Evolutionary conservation across 148 eudicot genomes (phyloP), one percentile per base, ranked within the genome.

Genomic region (Persicaria tinctoria): DNA sequence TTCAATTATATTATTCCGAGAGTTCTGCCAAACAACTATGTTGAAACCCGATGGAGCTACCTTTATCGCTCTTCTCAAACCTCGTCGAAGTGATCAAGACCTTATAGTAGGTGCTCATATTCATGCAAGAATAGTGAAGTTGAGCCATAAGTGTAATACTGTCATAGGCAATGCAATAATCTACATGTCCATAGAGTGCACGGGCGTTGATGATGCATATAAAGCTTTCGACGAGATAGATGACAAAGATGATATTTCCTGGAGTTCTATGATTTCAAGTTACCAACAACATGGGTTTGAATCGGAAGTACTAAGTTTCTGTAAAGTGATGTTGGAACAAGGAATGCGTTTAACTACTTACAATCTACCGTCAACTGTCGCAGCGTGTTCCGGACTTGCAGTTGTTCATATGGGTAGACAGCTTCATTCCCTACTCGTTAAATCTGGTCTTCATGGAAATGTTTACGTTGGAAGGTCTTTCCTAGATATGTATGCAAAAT

Each of bases 401-500:
- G 51, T 53, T 54, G 44, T 74, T 12, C 66, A 74, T 14, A 4
- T 74, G 68, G 76, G 76, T 54, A 56, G 57, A 10, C 76, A 74
- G n/a, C 57, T 56, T 14, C 76, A 74, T 56, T 38, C 76, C 12
- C 57, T 32, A 13, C 5, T 8, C 46, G 2, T 55, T 51, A 74
- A 74, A 68, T 56, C 45, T 9, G 63, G 76, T 74, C 57, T 74
- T 12, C 10, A 74, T 56, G 57, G 51, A 32, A 27, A 57, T 56
- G 50, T 74, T 12, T 74, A 74, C 17, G 50, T 74, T 45, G 68
- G 68, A 7, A 74, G 76, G 50, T 56, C 76, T 32, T 51, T 74
- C 38, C 41, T 74, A 74, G 76, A 74, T 57, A 74, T 74, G 76
- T 74, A 74, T 57, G 76, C 76, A 32, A 74, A 74, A 55, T 74